Base-by-base conservation (phyloP, 345 rosid genomes). In the Melaleuca alternifolia region DNA sequence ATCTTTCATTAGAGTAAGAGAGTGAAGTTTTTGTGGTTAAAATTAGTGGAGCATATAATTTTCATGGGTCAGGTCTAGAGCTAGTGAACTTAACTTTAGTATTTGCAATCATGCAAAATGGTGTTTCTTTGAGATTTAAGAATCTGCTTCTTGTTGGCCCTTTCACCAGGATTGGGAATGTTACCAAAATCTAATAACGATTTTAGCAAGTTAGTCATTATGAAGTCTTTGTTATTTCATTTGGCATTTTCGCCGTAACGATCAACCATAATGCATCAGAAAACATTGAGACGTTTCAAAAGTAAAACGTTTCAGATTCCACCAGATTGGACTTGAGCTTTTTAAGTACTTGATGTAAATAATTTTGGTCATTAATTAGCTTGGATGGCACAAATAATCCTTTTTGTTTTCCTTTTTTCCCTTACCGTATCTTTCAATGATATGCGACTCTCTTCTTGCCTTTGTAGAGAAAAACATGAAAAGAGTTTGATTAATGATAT, bases 391-490 rank as follows among this genome's bases (percentile, higher is more conserved):
- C 79, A 71, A 23, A 71, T 71, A 33, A 71, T 33, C 48, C 79
- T 33, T 71, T 71, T 33, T 33, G 79, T 71, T 46, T 33, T 65
- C 79, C 21, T 18, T 33, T 18, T 71, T 71, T 71, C 33, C 79
- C 79, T 18, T 71, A 33, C 48, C 12, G 18, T 41, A 33, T 65
- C 77, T 65, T 65, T 71, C 24, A 18, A 5, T 0, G 2, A 71
- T 23, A 56, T 81, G 33, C 82, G 79, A 86, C 83, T 21, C 51
- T 89, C 41, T 54, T 7, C 86, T 88, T 56, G 77, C 84, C 77
- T 85, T n/a, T 88, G 86, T 62, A 97, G 99, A 85, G 94, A 94
- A 85, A 91, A 92, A 54, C 95, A 93, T 87, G 91, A 91, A 82
- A 90, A 83, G 85, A 91, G 90, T 91, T 89, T 97, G 89, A 88